Base-by-base conservation (phyloP, 768 basidiomycete genomes). In the Calocera viscosa region DNA sequence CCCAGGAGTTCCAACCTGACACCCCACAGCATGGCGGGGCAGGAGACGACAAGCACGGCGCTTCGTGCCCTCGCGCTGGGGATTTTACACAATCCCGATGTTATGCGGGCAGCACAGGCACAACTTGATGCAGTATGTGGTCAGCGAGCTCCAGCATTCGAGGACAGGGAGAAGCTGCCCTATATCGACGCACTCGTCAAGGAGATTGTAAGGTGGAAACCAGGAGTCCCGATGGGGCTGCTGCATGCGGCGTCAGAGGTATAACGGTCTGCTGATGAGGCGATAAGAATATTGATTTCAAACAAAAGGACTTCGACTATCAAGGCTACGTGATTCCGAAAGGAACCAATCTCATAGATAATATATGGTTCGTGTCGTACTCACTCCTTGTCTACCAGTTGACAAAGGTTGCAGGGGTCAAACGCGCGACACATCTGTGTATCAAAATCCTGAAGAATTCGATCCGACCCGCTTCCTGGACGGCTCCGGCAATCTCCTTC, bases 301-400 rank as follows among this genome's bases (percentile, higher is more conserved):
- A 14, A 26, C 7, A 38, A 14, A 26, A 32, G 33, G 47, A 22
- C 34, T 60, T 35, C n/a, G n/a, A 67, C 28, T 69, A 64, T 28
- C 67, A 65, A 11, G 67, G 65, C 28, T 69, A 69, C 47, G 32
- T 67, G 24, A 65, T 69, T 26, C 69, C 69, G 3, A 68, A 69
- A 19, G 67, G 65, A 12, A 69, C 67, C 24, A 67, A 41, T 3
- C 22, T 69, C 35, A 32, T 69, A 43, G 35, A 41, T 39, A 69
- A 69, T 49, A 43, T 67, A 34, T 67, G 66, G 68, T 81, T 39
- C n/a, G 72, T 67, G 14, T 32, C 14, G 2, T 14, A 5, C 10
- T 60, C 5, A 5, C 19, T 5, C 3, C 7, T 26, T 2, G 16
- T 32, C 14, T 5, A 11, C 10, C 26, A 19, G 26, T 30, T 60